Base-by-base conservation (phyloP, 139 green algal genomes). In the Tetradesmus lagerheimii region DNA sequence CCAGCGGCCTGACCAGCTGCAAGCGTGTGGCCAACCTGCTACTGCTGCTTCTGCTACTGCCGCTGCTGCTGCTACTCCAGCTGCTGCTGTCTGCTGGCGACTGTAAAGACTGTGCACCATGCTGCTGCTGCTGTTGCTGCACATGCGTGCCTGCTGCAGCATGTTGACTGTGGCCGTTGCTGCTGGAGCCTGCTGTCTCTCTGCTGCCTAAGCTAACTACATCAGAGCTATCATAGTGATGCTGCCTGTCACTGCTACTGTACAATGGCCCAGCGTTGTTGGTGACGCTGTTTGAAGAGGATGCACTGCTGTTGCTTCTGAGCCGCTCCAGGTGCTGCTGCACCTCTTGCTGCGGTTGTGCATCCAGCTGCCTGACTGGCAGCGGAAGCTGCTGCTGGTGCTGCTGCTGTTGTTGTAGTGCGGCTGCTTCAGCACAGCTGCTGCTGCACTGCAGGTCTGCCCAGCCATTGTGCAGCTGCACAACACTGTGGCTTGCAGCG, bases 281-380 rank as follows among this genome's bases (percentile, higher is more conserved):
- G 43, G n/a, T 57, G 15, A 29, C 23, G 75, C 34, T n/a, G 35
- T 14, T n/a, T n/a, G 81, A 87, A 74, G 81, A 78, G 2, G 81
- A 78, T 25, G 81, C 81, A 38, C 31, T 25, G 23, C 34, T 37
- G n/a, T 87, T 87, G 53, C 81, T 87, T 18, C 74, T 37, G 6
- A 87, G 64, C 34, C 81, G 31, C n/a, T 87, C 81, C n/a, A 78
- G 31, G 81, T 77, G 50, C 53, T 87, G 81, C 50, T 78, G 45
- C 57, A 71, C 57, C 29, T 75, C 43, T 39, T 86, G 45, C 38
- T 84, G 25, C 39, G 67, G 57, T 43, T 84, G 79, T 25, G 34
- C 23, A 35, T 64, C n/a, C 11, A 64, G 41, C 39, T 35, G 8
- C 38, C 57, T 71, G 37, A 37, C 43, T 16, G 53, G 45, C 35